phyloP scores from a whole-genome alignment of 108 stramenopile species.

The Seminavis robusta region DNA sequence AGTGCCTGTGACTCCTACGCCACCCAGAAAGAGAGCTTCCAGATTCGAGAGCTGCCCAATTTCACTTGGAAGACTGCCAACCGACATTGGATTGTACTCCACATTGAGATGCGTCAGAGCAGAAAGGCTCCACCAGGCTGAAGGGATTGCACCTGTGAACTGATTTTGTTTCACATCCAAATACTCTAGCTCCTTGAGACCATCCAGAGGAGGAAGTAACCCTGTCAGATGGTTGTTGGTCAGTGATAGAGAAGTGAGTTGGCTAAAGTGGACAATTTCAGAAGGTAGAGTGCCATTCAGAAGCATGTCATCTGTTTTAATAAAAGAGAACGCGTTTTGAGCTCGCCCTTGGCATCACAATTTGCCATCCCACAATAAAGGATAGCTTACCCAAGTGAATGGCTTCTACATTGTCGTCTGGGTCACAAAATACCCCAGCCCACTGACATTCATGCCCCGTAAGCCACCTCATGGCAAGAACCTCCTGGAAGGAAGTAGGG shows the following conservation, averaged over 20 bases:
- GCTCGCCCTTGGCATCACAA: background rate
- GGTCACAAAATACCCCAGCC: conserved; percentile 27
- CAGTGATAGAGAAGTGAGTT: too few species aligned
- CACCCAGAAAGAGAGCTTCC: too few species aligned
- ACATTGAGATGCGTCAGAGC: too few species aligned
- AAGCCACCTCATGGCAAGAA: conserved; percentile 30
- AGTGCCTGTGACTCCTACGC: too few species aligned
- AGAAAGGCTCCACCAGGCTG: conserved; percentile 9
- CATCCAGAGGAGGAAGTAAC: too few species aligned
- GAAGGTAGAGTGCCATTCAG: conserved; percentile 34
- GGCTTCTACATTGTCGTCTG: conserved; percentile 6
- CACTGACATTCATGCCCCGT: conserved; percentile 27
- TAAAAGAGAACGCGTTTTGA: background rate
- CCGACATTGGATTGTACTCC: too few species aligned
- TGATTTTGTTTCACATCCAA: conserved; percentile 44
- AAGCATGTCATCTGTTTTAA: background rate
- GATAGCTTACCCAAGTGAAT: conserved; percentile 25
- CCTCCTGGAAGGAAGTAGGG: conserved; percentile 3
- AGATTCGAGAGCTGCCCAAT: too few species aligned
- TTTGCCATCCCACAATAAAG: too few species aligned
- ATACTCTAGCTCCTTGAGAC: too few species aligned
- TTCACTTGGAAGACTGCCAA: too few species aligned
- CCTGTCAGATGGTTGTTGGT: too few species aligned
- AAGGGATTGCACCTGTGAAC: conserved; percentile 40
- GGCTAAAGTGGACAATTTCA: conserved; percentile 16